phyloP scores from a whole-genome alignment of 768 basidiomycete species.

The Coprinellus aureogranulatus region DNA sequence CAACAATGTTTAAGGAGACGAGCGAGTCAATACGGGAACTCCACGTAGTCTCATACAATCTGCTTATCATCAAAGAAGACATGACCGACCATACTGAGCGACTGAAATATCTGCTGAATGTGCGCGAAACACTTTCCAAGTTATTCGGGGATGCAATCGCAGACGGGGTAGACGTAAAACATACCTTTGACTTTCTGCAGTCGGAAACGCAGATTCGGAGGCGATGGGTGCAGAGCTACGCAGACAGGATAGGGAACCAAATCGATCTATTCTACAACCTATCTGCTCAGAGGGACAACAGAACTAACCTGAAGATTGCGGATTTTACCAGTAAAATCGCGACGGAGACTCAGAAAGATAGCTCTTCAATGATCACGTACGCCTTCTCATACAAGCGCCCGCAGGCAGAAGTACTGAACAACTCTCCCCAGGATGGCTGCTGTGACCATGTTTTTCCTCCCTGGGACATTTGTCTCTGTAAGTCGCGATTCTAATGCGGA shows the following conservation, averaged over 20 bases:
- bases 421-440: slow-evolving; percentile 19
- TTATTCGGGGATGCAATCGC: not conserved
- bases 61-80: slow-evolving; percentile 12
- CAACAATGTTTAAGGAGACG: not conserved
- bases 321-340: slow-evolving; percentile 19
- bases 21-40: slow-evolving; percentile 8
- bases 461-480: slow-evolving; percentile 24
- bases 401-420: not conserved
- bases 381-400: not conserved
- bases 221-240: slow-evolving; percentile 18
- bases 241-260: slow-evolving; percentile 17
- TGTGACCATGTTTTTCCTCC: slow-evolving; percentile 28
- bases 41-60: slow-evolving; percentile 11
- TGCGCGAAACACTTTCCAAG: not conserved
- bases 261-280: slow-evolving; percentile 22
- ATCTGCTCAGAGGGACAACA: slow-evolving; percentile 17
- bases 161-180: slow-evolving; percentile 1
- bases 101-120: slow-evolving; percentile 6
- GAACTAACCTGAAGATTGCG: slow-evolving; percentile 17
- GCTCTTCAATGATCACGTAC: slow-evolving; percentile 26
- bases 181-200: slow-evolving; percentile 12
- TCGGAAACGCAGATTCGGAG: slow-evolving; percentile 10
- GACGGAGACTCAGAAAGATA: slow-evolving; percentile 19
- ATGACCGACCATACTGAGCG: slow-evolving; percentile 10
- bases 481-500: not conserved